Evolutionary conservation across 208 protist species (phyloP), one percentile per base, ranked within the genome.

Genomic region (Dictyostelium gargantuum): DNA sequence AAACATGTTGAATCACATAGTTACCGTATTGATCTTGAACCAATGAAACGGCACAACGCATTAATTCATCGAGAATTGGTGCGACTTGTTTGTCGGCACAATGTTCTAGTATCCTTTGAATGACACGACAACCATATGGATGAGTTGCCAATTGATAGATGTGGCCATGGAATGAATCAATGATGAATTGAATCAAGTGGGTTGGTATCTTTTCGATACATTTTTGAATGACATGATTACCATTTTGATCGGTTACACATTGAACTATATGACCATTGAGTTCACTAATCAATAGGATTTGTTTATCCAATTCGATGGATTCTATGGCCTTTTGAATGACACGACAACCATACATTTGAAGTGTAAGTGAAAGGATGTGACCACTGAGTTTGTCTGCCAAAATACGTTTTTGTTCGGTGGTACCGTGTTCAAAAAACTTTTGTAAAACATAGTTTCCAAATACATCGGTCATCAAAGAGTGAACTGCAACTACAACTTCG

Each of bases 151-250:
- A 95, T 77, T 98, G 95, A 66, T 93, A 96, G 29, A 97, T 96
- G 46, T 95, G 86, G 17, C 98, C 98, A 6, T 97, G 73, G 93
- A 99, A 99, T 52, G 98, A 96, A 29, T 99, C 98, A 23, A 99
- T 98, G 89, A 99, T 99, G 92, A 99, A 99, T 82, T 98, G 96
- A 26, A 98, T 97, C 56, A 97, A 97, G 46, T 98, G 93, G 21
- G 98, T 92, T 32, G 98, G 96, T 32, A 99, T 96, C 19, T 97
- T 96, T 95, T 99, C 99, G 38, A 99, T 99, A 93, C 98, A 99
- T 93, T 99, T 99, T 95, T 99, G 99, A 40, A 99, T 98, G 26
- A 99, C 99, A 95, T 99, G 99, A 95, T 99, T 99, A 61, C 99
- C 99, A 95, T 99, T 99, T 95, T 99, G 99, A 91, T 99, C 99